Evolutionary conservation across 805 yeast species (phyloP), one percentile per base, ranked within the genome.

Genomic region (Metschnikowia sp.): DNA sequence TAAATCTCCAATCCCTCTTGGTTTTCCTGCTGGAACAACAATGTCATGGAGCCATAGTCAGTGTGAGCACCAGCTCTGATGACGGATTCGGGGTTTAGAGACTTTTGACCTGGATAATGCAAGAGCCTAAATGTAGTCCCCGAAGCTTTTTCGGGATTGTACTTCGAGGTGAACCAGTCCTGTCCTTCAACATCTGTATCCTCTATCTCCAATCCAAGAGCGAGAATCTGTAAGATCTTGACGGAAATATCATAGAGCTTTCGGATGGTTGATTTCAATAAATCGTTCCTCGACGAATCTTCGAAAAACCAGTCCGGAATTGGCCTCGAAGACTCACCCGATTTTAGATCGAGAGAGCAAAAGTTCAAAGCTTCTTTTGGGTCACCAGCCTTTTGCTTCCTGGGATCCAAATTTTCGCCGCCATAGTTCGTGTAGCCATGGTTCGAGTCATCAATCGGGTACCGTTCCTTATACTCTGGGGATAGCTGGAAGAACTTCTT

Each of bases 1-100:
- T 71, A 70, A 30, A 86, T 75, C 58, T 86, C 89, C 39, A 86
- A 70, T 4, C 95, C 95, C 57, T 84, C 89, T 60, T 86, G 87
- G 38, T 76, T 79, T 54, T 75, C 70, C 45, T 81, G 77, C 64
- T 87, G 95, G 63, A 88, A 84, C 44, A 88, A 68, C 31, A 87
- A 64, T 0, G 95, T 86, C 51, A 85, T 66, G 1, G 88, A 77
- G 3, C 95, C 95, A 58, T 87, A 87, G 60, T 88, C 95, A 0
- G 95, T 87, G 55, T 88, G 95, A 8, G 95, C 94, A 36, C 95
- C 96, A 4, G 94, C 94, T 44, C 88, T 72, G 40, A 84, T 75
- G 19, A 72, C 77, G 22, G 79, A 75, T 49, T 80, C 81, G 8
- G 82, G 79, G 43, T 66, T 73, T 39, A 67, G 64, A 8, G 75